Base-by-base conservation (phyloP, 768 basidiomycete genomes). In the Suillus luteus region DNA sequence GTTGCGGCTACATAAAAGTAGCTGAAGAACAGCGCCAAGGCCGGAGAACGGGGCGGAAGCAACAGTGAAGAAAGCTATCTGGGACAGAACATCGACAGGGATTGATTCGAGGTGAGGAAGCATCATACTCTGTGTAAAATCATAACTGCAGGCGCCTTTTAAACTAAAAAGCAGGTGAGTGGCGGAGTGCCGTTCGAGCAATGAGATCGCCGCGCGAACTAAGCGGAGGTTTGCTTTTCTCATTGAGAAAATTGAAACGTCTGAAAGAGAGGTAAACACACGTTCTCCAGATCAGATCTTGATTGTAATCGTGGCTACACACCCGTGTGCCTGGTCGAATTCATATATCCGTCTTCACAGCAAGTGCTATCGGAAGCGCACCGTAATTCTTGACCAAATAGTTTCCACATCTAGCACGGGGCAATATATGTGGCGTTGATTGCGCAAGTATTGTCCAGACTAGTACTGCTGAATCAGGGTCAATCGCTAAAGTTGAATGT, bases 1-100 rank as follows among this genome's bases (percentile, higher is more conserved):
- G 3, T 74, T 69, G 0, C 81, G 81, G 64, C 76, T 82, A 22
- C 83, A 82, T 63, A 82, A 71, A 57, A 83, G 69, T 41, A 90
- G 77, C 10, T 73, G 69, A 38, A 79, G 69, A 63, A 90, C 71
- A 52, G 77, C 70, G 44, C 66, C 71, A 14, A 82, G 85, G 12
- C 83, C 70, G 0, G 76, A 77, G 17, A 76, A 73, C 24, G 75
- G 67, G 4, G 79, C 78, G 2, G 74, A 71, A 14, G 81, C 75
- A 38, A 78, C 79, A 37, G 78, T 75, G 49, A 83, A 76, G 64
- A 82, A 77, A 14, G 85, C 85, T 40, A 90, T 80, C 65, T 83
- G 75, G 51, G 82, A 82, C 19, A 90, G 80, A 65, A 90, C 72
- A 68, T 89, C 86, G 67, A 74, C 74, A 24, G 88, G 86, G 43